A percentile compares a stretch with the other conserved stretches of the same genome.
phyloP scores from a whole-genome alignment of 1,139 yeast species.

The Neolecta irregularis region DNA sequence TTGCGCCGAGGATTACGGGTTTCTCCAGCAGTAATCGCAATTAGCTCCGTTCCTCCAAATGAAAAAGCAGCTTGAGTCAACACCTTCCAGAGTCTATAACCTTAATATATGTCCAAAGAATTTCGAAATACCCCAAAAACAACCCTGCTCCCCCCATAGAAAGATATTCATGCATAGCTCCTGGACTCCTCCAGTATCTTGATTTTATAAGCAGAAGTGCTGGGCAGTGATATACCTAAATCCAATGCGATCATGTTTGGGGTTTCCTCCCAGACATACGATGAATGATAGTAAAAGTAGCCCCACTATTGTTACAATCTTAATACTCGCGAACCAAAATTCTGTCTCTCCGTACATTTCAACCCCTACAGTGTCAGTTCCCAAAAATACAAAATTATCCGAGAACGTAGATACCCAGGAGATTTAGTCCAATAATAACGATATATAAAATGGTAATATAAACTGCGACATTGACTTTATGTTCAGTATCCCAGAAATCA shows the following conservation, averaged over 20 bases:
- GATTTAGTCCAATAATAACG: constrained; percentile 22
- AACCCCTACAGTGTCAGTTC: too few relatives aligned
- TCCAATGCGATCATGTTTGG: constrained; percentile 26
- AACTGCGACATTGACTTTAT: constrained; percentile 15
- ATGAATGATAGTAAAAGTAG: constrained; percentile 44
- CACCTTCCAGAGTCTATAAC: constrained; percentile 51
- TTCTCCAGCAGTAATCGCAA: constrained; percentile 75
- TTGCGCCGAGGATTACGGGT: constrained; percentile 68
- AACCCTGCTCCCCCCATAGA: constrained; percentile 52
- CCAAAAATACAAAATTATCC: too few relatives aligned
- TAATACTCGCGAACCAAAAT: constrained; percentile 45
- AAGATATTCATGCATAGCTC: constrained; percentile 37
- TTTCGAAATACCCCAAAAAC: constrained; percentile 50
- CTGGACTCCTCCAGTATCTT: constrained; percentile 46
- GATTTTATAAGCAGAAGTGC: too few relatives aligned
- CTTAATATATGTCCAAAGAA: too few relatives aligned
- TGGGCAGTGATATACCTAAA: too few relatives aligned
- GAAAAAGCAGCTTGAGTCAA: constrained; percentile 53
- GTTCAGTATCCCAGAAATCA: constrained; percentile 21
- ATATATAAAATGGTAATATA: constrained; percentile 26
- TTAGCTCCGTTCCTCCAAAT: constrained; percentile 68
- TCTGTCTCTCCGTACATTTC: constrained; percentile 47
- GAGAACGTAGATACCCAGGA: constrained; percentile 27
- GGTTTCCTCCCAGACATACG: constrained; percentile 51
- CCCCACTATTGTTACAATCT: constrained; percentile 35